A percentile compares a stretch with the other conserved stretches of the same genome.
Conservation (phyloP, 768 basidiomycete species). For the Phylloporus arenicola region DNA sequence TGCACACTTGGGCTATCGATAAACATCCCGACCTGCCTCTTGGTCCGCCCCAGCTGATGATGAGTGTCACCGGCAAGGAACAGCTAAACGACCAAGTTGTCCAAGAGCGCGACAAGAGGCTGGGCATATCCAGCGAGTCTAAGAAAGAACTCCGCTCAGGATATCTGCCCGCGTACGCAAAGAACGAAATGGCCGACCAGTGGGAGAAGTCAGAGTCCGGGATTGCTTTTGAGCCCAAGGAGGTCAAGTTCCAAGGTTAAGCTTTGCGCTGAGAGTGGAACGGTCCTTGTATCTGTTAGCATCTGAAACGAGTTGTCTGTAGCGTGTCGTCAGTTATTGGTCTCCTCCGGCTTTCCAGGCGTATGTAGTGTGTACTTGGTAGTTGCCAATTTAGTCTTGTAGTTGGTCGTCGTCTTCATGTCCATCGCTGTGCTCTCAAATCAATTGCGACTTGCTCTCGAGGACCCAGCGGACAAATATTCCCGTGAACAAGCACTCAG, state of each 20-base stretch:
- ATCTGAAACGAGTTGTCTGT: neutral
- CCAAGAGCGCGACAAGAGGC: constrained; percentile 28
- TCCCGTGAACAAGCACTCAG: constrained; percentile 46
- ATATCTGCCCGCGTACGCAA: constrained; percentile 38
- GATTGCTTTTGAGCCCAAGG: constrained; percentile 30
- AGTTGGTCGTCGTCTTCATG: constrained; percentile 20
- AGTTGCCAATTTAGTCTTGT: constrained; percentile 7
- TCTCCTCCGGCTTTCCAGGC: neutral
- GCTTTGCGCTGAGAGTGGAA: neutral
- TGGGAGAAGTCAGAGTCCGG: constrained; percentile 35
- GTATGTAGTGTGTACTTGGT: neutral
- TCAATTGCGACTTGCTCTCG: constrained; percentile 55
- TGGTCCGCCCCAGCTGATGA: constrained; percentile 45
- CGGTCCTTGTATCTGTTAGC: neutral
- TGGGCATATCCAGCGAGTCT: constrained; percentile 30
- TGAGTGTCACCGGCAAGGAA: constrained; percentile 36
- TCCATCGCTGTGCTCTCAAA: constrained; percentile 38
- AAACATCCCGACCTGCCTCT: constrained; percentile 37
- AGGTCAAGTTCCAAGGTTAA: constrained; percentile 16
- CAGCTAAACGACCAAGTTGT: constrained; percentile 31
- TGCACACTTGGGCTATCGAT: constrained; percentile 38
- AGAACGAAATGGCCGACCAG: constrained; percentile 32
- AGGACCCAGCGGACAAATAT: constrained; percentile 45
- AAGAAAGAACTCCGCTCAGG: constrained; percentile 32
- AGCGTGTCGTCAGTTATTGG: neutral